A percentile compares a stretch with the other conserved stretches of the same genome.
phyloP scores from a whole-genome alignment of 2,329 filamentous ascomycete genomes.

The Pseudogymnoascus sp. region DNA sequence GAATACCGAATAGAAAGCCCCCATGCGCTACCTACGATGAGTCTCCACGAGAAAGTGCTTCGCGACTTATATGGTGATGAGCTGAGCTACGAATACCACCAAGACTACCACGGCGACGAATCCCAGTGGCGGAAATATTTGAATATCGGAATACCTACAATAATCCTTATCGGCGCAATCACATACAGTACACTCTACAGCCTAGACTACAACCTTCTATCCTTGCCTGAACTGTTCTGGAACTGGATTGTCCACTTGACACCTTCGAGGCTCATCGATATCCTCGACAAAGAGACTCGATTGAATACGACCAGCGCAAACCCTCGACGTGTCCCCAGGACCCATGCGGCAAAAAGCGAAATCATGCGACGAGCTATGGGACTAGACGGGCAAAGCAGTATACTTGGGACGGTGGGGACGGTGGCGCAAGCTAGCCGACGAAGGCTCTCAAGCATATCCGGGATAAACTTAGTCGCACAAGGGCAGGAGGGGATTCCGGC shows the following conservation, averaged over 20 bases:
- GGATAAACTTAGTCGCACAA: constrained; percentile 33
- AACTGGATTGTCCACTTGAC: constrained; percentile 48
- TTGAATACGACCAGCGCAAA: constrained; percentile 10
- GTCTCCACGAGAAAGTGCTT: constrained; percentile 17
- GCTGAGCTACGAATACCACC: constrained; percentile 24
- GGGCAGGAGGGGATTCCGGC: constrained; percentile 38
- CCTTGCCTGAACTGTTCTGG: constrained; percentile 47
- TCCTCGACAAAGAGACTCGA: constrained; percentile 36
- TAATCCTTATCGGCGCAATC: constrained; percentile 21
- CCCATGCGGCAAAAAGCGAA: constrained; percentile 54
- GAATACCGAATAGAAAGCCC: background rate
- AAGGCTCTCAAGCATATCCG: constrained; percentile 41
- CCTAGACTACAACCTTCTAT: constrained; percentile 30
- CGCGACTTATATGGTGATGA: constrained; percentile 24
- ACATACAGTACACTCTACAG: constrained; percentile 24
- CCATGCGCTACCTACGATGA: constrained; percentile 26
- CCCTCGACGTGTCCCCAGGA: constrained; percentile 29
- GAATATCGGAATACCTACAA: constrained; percentile 16
- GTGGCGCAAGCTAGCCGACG: constrained; percentile 51
- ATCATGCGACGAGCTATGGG: constrained; percentile 56
- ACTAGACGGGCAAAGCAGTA: constrained; percentile 38
- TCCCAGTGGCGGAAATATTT: constrained; percentile 13
- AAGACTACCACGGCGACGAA: constrained; percentile 21
- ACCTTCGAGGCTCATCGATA: constrained; percentile 49
- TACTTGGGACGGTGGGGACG: constrained; percentile 42